Percentiles rank a stretch among this genome's conserved stretches.
phyloP scores from a whole-genome alignment of 495 filamentous ascomycete species.

The Penicillium goetzii region DNA sequence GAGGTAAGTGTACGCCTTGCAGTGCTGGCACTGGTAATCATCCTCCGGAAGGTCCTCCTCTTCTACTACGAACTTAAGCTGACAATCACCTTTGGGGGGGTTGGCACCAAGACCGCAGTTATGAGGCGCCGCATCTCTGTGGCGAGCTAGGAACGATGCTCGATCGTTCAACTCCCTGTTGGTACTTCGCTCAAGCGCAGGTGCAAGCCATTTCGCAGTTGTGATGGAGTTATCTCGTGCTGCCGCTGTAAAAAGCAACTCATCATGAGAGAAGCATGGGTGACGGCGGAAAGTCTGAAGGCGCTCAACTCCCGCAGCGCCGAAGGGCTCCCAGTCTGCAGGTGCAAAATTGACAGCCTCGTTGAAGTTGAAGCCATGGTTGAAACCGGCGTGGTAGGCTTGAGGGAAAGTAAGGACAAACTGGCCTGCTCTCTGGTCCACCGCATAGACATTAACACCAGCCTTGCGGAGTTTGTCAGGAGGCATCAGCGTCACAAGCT shows the following conservation, averaged over 20 bases:
- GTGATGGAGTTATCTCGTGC: conserved; percentile 80
- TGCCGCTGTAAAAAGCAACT: conserved; percentile 88
- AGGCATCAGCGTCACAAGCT: conserved; percentile 91
- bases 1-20: conserved; percentile 90
- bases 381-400: conserved; percentile 91
- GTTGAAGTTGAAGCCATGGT: conserved; percentile 98
- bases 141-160: conserved; percentile 65
- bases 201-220: conserved; percentile 92
- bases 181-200: conserved; percentile 77
- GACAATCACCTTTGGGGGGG: conserved; percentile 39
- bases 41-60: conserved; percentile 82
- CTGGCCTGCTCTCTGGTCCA: conserved; percentile 94
- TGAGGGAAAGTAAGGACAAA: conserved; percentile 95
- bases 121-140: conserved; percentile 58
- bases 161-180: conserved; percentile 73
- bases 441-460: conserved; percentile 87
- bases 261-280: conserved; percentile 97
- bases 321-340: conserved; percentile 94
- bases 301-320: conserved; percentile 81
- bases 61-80: conserved; percentile 55
- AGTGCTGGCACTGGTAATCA: conserved; percentile 86
- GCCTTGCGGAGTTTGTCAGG: conserved; percentile 95
- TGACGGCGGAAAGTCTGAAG: conserved; percentile 87
- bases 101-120: conserved; percentile 48
- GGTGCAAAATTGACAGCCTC: conserved; percentile 99